These are phyloP conservation scores for Aspergillus sp. DNA, from an alignment of 2,329 filamentous ascomycete genomes.

Conservation along the genomic window DNA sequence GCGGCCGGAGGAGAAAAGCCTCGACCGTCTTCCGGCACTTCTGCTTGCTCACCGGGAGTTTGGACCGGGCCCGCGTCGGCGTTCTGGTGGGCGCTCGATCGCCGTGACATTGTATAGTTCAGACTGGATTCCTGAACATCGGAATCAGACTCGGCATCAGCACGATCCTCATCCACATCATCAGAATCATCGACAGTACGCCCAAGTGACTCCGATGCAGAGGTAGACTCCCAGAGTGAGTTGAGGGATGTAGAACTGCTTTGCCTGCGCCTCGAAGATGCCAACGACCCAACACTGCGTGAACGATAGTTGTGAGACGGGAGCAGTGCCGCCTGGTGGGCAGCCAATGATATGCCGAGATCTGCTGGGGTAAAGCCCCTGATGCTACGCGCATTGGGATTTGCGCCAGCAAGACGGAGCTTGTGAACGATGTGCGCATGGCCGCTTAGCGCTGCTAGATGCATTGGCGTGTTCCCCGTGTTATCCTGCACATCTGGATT, in stretches of 20 bases:
- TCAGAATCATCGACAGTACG: constrained; percentile 34
- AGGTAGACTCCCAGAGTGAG: constrained; percentile 56
- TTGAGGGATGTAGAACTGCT: constrained; percentile 59
- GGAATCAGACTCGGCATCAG: constrained; percentile 5
- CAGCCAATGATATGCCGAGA: constrained; percentile 56
- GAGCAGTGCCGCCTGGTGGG: constrained; percentile 54
- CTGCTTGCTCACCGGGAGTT: constrained; percentile 16
- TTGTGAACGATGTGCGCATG: constrained; percentile 67
- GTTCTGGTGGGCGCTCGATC: constrained; percentile 29
- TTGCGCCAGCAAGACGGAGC: constrained; percentile 63
- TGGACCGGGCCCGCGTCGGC: constrained; percentile 7
- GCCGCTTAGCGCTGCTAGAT: constrained; percentile 68
- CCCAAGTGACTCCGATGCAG: constrained; percentile 36
- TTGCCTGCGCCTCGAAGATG: constrained; percentile 42
- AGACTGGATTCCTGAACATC: constrained; percentile 16
- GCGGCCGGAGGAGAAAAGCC: constrained; percentile 49
- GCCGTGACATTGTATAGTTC: constrained; percentile 23
- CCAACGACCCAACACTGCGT: constrained; percentile 52
- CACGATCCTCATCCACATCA: constrained; percentile 19
- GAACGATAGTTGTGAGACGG: constrained; percentile 56
- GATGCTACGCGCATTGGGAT: constrained; percentile 59
- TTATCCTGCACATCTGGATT: constrained; percentile 66
- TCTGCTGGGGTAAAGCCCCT: constrained; percentile 63
- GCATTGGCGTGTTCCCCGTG: constrained; percentile 71
- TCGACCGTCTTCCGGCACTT: constrained; percentile 17